Base-by-base conservation (phyloP, 495 filamentous ascomycete species). In the Parathielavia hyrcaniae region DNA sequence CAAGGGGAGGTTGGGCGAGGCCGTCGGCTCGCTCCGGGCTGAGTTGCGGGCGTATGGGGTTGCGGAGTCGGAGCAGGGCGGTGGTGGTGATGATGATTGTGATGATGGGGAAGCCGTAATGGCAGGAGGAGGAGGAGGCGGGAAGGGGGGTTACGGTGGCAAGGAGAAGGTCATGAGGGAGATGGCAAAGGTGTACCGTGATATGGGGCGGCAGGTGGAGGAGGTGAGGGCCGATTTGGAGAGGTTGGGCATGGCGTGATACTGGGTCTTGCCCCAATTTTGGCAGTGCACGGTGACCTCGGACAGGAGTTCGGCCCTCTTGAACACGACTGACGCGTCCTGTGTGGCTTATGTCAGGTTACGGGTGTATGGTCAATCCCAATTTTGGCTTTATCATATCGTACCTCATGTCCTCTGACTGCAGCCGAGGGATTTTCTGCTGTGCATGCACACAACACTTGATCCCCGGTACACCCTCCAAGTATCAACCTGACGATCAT, bases 121-220 rank as follows among this genome's bases (percentile, higher is more conserved):
- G 6, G 60, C 53, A n/a, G 17, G 56, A 52, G 36, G 64, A 67
- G 34, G 66, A 41, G 30, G 72, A 66, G 55, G 70, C 54, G 49
- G 55, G 23, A 4, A 35, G 39, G 53, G 35, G 2, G 64, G 59
- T 13, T 55, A 58, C 19, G 61, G 66, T 26, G 69, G 50, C 19
- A 77, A 74, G 64, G 74, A 74, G 66, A 69, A 61, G 58, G 72
- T 65, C 45, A 80, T 84, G 75, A 72, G 67, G 47, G 82, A 86
- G 71, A 83, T 85, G 71, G 80, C 80, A 10, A 75, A 79, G 59
- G 78, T 79, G n/a, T 86, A 82, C 71, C 69, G 76, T 1, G 73
- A 76, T 43, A 76, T 86, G 67, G 71, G 71, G 4, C 71, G 65
- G 55, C 77, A 84, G 54, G 60, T 86, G 8, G 74, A 79, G 53